Evolutionary conservation across 2,329 filamentous ascomycete genomes (phyloP).

Genomic region (Neurospora sp.): DNA sequence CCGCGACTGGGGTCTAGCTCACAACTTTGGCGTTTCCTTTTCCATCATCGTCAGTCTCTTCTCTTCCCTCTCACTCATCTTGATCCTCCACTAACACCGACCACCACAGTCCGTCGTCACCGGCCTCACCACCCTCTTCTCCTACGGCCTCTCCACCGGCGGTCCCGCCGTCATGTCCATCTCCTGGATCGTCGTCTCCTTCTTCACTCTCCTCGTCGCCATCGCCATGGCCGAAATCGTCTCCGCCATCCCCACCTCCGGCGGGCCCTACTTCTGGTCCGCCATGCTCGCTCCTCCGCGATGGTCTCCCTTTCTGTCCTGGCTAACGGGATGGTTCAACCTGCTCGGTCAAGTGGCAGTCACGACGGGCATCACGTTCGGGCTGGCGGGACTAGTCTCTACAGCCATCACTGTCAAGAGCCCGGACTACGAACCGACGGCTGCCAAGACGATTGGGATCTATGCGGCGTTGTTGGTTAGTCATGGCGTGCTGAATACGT

Average conservation of each 20-base stretch:
- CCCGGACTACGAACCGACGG: conserved; percentile 28
- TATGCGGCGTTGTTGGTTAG: conserved; percentile 46
- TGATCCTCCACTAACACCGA: background rate
- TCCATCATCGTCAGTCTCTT: conserved; percentile 42
- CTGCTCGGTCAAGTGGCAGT: conserved; percentile 31
- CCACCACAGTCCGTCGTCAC: conserved; percentile 43
- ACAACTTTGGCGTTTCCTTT: conserved; percentile 53
- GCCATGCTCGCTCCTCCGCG: conserved; percentile 42
- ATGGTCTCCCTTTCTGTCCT: conserved; percentile 28
- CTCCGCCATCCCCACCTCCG: conserved; percentile 46
- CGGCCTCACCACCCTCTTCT: conserved; percentile 47
- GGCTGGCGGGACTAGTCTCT: conserved; percentile 28
- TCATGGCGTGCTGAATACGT: conserved; percentile 46
- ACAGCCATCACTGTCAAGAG: conserved; percentile 28
- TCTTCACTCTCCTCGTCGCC: conserved; percentile 46
- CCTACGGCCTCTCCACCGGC: conserved; percentile 39
- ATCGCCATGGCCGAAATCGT: conserved; percentile 50
- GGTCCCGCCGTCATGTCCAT: conserved; percentile 34
- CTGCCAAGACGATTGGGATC: conserved; percentile 44
- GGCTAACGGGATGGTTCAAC: conserved; percentile 33
- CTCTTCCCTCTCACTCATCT: background rate
- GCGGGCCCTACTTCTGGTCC: conserved; percentile 52
- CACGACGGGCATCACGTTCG: conserved; percentile 32
- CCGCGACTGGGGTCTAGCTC: conserved; percentile 46
- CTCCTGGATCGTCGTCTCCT: conserved; percentile 44